Percentiles rank a stretch among this genome's conserved stretches.
phyloP scores from a whole-genome alignment of 257 asterid genomes.

The Jacaranda copaia region DNA sequence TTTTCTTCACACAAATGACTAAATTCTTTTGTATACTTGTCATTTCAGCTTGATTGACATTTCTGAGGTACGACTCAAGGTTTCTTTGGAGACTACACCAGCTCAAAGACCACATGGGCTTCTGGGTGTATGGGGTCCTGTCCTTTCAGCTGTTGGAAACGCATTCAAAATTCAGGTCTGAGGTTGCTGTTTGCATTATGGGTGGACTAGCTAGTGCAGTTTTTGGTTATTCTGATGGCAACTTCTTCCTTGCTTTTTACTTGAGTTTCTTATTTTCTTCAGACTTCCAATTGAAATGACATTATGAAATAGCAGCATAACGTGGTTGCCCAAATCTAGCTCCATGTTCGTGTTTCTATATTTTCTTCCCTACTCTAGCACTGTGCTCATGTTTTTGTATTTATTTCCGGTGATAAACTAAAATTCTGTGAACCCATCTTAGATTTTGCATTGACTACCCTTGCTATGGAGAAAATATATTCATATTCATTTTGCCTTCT shows the following conservation, averaged over 20 bases:
- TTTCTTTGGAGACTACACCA: slow-evolving; percentile 92
- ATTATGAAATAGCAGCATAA: slow-evolving; percentile 23
- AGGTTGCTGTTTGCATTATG: slow-evolving; percentile 12
- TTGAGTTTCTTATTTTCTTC: slow-evolving; percentile 26
- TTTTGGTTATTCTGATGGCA: slow-evolving; percentile 19
- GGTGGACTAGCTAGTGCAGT: slow-evolving; percentile 26
- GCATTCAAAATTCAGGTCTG: slow-evolving; percentile 93
- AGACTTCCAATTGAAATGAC: slow-evolving; percentile 23
- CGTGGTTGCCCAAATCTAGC: slow-evolving; percentile 2
- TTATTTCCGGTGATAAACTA: neutral
- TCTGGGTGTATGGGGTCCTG: slow-evolving; percentile 97
- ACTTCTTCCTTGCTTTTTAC: neutral
- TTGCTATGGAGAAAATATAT: neutral
- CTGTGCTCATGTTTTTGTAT: neutral
- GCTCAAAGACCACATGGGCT: slow-evolving; percentile 93
- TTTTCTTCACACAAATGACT: slow-evolving; percentile 10
- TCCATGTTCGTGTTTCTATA: neutral
- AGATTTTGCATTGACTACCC: slow-evolving; percentile 6
- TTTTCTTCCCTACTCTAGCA: neutral
- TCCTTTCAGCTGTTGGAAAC: slow-evolving; percentile 96
- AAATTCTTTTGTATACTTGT: slow-evolving; percentile 28
- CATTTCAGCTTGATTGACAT: slow-evolving; percentile 88
- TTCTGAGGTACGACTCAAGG: slow-evolving; percentile 87
- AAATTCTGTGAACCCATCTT: neutral
- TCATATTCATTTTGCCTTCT: neutral